phyloP scores from a whole-genome alignment of 805 yeast genomes.

The Saccharomycopsis olivae region DNA sequence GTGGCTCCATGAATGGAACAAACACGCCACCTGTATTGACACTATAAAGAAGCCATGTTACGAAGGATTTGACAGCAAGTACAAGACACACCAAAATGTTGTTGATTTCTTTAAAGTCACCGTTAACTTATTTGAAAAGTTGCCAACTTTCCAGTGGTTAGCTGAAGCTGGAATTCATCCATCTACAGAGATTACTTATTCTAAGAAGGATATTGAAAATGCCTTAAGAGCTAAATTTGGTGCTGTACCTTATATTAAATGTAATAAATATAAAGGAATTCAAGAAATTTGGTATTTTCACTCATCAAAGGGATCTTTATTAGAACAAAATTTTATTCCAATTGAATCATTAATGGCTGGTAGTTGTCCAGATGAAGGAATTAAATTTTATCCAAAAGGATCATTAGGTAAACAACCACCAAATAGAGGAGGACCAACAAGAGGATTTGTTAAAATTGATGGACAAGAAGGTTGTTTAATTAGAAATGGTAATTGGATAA shows the following conservation, averaged over 20 bases:
- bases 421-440: conserved; percentile 24
- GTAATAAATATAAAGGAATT: conserved; percentile 40
- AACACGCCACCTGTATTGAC: conserved; percentile 87
- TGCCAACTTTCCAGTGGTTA: conserved; percentile 63
- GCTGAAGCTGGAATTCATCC: conserved; percentile 66
- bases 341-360: conserved; percentile 31
- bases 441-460: conserved; percentile 40
- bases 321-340: conserved; percentile 51
- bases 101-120: conserved; percentile 61
- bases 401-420: conserved; percentile 19
- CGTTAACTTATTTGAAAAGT: conserved; percentile 41
- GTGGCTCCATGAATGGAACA: conserved; percentile 90
- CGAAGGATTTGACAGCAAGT: conserved; percentile 6
- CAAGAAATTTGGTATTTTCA: conserved; percentile 71
- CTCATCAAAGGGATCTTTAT: conserved; percentile 60
- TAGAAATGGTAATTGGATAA: conserved; percentile 78
- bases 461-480: conserved; percentile 67
- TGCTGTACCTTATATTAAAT: conserved; percentile 49
- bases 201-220: conserved; percentile 40
- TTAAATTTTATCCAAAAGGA: conserved; percentile 65
- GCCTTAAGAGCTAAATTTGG: conserved; percentile 42
- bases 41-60: conserved; percentile 72
- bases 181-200: conserved; percentile 43
- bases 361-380: conserved; percentile 26
- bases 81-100: conserved; percentile 35